Conservation (phyloP, 768 basidiomycete genomes). For the Leccinum uliginosum region DNA sequence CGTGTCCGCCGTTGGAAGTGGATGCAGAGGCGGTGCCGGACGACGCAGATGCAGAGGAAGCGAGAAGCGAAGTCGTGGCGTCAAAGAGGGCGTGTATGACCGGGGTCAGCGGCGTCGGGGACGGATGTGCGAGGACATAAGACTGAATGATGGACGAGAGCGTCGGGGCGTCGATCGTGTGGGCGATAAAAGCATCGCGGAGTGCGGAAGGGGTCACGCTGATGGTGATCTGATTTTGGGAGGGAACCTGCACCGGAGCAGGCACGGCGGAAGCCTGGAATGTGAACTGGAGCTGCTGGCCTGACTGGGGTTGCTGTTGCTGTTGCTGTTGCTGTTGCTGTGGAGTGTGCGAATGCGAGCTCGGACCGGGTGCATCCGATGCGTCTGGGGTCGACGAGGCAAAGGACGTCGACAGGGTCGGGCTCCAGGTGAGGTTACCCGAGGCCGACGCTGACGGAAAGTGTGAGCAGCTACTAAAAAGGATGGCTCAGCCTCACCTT, state of each 20-base stretch:
- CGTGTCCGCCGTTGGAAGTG: not conserved
- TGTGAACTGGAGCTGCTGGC: conserved; percentile 40
- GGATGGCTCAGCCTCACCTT: conserved; percentile 30
- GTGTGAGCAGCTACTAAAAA: not conserved
- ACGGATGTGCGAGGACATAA: conserved; percentile 45
- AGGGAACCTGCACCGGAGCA: conserved; percentile 31
- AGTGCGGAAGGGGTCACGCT: conserved; percentile 27
- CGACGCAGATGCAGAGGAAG: conserved; percentile 24
- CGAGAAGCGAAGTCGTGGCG: conserved; percentile 33
- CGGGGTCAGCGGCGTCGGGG: conserved; percentile 45
- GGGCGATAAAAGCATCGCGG: conserved; percentile 30
- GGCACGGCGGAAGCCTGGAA: conserved; percentile 41
- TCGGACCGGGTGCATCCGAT: conserved; percentile 24
- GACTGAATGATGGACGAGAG: conserved; percentile 53
- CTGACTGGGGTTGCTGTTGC: conserved; percentile 28
- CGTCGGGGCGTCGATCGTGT: conserved; percentile 42
- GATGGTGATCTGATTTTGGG: conserved; percentile 20
- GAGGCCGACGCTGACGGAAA: conserved; percentile 12
- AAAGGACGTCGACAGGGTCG: conserved; percentile 38
- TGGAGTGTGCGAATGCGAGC: conserved; percentile 19
- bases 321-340: conserved; percentile 4
- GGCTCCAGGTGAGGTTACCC: conserved; percentile 35
- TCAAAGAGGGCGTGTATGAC: conserved; percentile 54
- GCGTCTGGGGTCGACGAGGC: conserved; percentile 17
- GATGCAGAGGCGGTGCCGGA: conserved; percentile 35